Percentiles rank a stretch among this genome's conserved stretches.
Evolutionary conservation across 2,329 filamentous ascomycete genomes (phyloP).

Genomic region (Clonostachys sp.): DNA sequence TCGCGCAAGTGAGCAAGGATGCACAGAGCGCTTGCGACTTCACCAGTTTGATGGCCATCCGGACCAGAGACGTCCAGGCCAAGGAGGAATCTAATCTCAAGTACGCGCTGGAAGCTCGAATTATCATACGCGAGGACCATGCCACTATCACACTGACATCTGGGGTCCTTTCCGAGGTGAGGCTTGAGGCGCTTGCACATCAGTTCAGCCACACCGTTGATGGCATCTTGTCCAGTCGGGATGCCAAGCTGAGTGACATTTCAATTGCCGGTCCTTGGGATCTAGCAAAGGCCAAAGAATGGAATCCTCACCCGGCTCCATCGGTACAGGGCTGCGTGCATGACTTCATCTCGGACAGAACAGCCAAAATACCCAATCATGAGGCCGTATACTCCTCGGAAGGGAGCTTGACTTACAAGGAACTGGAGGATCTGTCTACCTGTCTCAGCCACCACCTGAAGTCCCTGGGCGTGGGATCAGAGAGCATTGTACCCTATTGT

Average conservation of each 20-base stretch:
- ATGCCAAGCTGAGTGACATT: neutral
- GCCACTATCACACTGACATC: no score
- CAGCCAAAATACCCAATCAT: neutral
- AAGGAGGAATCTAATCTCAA: slow-evolving; percentile 1
- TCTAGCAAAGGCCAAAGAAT: slow-evolving; percentile 20
- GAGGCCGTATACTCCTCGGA: slow-evolving; percentile 4
- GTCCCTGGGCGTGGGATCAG: slow-evolving; percentile 13
- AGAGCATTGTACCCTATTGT: slow-evolving; percentile 10
- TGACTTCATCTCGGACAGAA: neutral
- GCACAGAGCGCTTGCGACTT: slow-evolving; percentile 2
- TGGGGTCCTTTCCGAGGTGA: neutral
- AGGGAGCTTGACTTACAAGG: slow-evolving; percentile 1
- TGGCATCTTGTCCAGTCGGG: neutral
- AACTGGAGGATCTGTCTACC: slow-evolving; percentile 1
- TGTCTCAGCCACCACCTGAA: neutral
- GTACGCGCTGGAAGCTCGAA: neutral
- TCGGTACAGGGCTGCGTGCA: neutral
- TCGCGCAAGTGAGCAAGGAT: slow-evolving; percentile 4
- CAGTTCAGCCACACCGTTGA: slow-evolving; percentile 1
- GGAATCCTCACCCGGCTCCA: slow-evolving; percentile 9
- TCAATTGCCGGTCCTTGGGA: slow-evolving; percentile 1
- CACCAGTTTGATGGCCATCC: neutral
- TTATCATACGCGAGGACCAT: no score
- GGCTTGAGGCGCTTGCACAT: neutral
- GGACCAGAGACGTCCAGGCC: neutral